Base-by-base conservation (phyloP, 148 eudicot species). In the Fagopyrum tataricum region DNA sequence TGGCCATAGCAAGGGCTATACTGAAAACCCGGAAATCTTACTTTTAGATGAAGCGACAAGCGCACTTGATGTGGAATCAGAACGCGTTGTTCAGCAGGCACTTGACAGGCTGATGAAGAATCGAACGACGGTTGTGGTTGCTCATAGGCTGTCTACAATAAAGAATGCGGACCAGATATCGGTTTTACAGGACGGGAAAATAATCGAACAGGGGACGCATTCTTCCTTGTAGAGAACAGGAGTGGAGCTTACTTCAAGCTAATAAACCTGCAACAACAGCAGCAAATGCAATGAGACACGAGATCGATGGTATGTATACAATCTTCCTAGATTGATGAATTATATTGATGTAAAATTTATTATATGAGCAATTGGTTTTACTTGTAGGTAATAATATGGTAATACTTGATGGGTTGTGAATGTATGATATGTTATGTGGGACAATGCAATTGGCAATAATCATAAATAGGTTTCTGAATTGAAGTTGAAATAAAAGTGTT, bases 31-130 rank as follows among this genome's bases (percentile, higher is more conserved):
- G 0, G 85, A 81, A 37, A 89, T 96, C 62, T 72, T 96, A 83
- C 83, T 96, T 6, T 73, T 96, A 64, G 99, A 96, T 53, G 99
- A 96, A 74, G 99, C 99, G 13, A 92, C 97, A 0, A 96, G 99
- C 48, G 97, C 97, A 10, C 86, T 96, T 0, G 97, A 96, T 46
- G 77, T 85, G 47, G 97, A 96, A 77, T 96, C 99, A 0, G 99
- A 96, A 81, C 88, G 87, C 3, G 81, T 92, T 31, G 99, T 96
- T 43, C 99, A 92, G 51, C 84, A 85, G 74, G 99, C 99, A 0
- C 83, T 96, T 7, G 96, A 96, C 81, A 58, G 92, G 79, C 77
- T 92, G 76, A 92, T 92, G 99, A 86, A 86, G 84, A 88, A 89
- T 76, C 86, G 99, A 43, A 92, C 99, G 2, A 92, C 92, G 0